These are phyloP conservation scores for Geotrichum bryndzae DNA, from an alignment of 1,139 yeast species.

Conservation along the genomic window DNA sequence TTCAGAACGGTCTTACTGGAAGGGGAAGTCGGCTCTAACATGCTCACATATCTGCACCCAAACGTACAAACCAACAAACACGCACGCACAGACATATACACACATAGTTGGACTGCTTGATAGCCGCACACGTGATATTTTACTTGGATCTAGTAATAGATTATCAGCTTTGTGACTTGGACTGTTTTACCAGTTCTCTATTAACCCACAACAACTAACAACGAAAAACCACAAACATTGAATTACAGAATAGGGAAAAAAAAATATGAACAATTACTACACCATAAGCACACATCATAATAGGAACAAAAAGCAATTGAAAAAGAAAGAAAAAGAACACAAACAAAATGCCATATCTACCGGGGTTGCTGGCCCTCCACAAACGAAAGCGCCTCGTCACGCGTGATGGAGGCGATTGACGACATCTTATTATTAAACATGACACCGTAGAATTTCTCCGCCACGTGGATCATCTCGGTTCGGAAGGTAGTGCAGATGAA, in stretches of 20 bases:
- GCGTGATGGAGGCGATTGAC: conserved; percentile 61
- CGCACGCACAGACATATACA: no score
- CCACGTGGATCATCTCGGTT: conserved; percentile 84
- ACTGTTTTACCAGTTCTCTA: background rate
- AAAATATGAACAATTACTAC: background rate
- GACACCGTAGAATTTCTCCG: conserved; percentile 84
- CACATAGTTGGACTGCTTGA: background rate
- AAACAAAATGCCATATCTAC: background rate
- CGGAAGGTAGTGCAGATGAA: conserved; percentile 95
- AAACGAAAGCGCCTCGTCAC: conserved; percentile 71
- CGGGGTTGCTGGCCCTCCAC: conserved; percentile 47
- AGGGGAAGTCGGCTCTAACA: background rate
- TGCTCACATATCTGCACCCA: no score
- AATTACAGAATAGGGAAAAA: no score
- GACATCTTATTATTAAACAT: conserved; percentile 80
- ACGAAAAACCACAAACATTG: background rate
- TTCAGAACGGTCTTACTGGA: background rate
- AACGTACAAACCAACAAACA: no score
- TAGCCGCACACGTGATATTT: background rate
- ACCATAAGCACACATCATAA: background rate
- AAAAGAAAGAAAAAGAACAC: background rate
- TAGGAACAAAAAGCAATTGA: no score
- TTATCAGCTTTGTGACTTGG: background rate
- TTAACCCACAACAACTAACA: background rate
- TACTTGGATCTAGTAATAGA: background rate